Evolutionary conservation across 129 eudicot genomes (phyloP).

Genomic region (Mikania micrantha): DNA sequence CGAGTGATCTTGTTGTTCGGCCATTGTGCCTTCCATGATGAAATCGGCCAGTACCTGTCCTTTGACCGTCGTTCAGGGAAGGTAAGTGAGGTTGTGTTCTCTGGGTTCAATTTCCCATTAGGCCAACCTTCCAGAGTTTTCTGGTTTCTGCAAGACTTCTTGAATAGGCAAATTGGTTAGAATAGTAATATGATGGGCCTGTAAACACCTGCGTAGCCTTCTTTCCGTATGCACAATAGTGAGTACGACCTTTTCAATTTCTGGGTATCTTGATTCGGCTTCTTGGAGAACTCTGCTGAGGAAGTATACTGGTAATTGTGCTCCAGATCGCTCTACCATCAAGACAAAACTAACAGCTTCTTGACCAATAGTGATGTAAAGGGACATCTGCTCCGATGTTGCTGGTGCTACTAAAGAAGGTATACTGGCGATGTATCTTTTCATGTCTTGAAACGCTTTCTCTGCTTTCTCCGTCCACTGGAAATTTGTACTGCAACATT

Average conservation of each 20-base stretch:
- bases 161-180: background rate
- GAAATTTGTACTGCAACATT: too few relatives aligned
- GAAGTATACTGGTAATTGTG: background rate
- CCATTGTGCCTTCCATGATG: background rate
- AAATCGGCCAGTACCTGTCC: background rate
- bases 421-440: too few relatives aligned
- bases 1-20: background rate
- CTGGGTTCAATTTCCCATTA: background rate
- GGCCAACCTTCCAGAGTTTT: background rate
- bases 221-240: background rate
- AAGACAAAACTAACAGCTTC: background rate
- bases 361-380: too few relatives aligned
- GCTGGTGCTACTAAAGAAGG: too few relatives aligned
- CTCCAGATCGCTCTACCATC: background rate
- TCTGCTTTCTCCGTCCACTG: too few relatives aligned
- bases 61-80: too few relatives aligned
- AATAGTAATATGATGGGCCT: background rate
- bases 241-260: background rate
- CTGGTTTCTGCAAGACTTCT: background rate
- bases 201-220: background rate
- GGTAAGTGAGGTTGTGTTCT: too few relatives aligned
- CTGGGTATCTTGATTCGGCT: background rate
- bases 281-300: background rate
- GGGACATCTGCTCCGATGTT: too few relatives aligned
- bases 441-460: too few relatives aligned